Percentiles rank a stretch among this genome's conserved stretches.
phyloP scores from a whole-genome alignment of 1,284 basidiomycete genomes.

The Xerocomus nothofagi region DNA sequence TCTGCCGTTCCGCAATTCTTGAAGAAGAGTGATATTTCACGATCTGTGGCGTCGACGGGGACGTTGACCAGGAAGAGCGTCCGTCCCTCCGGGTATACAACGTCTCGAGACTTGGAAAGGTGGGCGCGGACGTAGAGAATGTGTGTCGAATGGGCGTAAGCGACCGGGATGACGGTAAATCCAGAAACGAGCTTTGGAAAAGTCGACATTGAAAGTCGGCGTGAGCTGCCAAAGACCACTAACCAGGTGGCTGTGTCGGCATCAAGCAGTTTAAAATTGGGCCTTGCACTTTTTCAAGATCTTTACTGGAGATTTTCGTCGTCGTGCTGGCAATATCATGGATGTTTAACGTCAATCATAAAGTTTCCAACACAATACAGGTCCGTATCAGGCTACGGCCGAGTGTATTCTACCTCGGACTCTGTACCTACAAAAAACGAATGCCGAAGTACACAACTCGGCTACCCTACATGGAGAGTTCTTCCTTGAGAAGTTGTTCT shows the following conservation, averaged over 20 bases:
- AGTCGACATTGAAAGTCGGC: slow-evolving; percentile 8
- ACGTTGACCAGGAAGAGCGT: slow-evolving; percentile 87
- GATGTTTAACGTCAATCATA: too few species aligned
- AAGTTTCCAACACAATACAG: too few species aligned
- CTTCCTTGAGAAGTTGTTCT: slow-evolving; percentile 44
- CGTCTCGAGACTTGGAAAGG: slow-evolving; percentile 42
- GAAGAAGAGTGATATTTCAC: slow-evolving; percentile 74
- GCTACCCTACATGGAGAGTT: slow-evolving; percentile 11
- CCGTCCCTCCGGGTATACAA: slow-evolving; percentile 58
- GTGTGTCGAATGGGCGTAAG: slow-evolving; percentile 58
- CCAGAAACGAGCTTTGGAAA: slow-evolving; percentile 37
- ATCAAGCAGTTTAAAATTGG: too few species aligned
- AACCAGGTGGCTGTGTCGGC: too few species aligned
- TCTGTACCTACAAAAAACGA: too few species aligned
- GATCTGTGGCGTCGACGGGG: slow-evolving; percentile 80
- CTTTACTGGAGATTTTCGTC: too few species aligned
- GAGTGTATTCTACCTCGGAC: too few species aligned
- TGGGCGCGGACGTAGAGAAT: slow-evolving; percentile 64
- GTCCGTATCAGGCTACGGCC: too few species aligned
- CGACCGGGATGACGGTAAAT: slow-evolving; percentile 59
- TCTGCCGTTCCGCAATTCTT: slow-evolving; percentile 76
- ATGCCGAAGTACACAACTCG: too few species aligned
- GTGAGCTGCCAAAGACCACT: background rate
- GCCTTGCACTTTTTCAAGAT: too few species aligned
- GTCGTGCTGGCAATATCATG: too few species aligned